Base-by-base conservation (phyloP, 1,284 basidiomycete species). In the Schizophyllum amplum region DNA sequence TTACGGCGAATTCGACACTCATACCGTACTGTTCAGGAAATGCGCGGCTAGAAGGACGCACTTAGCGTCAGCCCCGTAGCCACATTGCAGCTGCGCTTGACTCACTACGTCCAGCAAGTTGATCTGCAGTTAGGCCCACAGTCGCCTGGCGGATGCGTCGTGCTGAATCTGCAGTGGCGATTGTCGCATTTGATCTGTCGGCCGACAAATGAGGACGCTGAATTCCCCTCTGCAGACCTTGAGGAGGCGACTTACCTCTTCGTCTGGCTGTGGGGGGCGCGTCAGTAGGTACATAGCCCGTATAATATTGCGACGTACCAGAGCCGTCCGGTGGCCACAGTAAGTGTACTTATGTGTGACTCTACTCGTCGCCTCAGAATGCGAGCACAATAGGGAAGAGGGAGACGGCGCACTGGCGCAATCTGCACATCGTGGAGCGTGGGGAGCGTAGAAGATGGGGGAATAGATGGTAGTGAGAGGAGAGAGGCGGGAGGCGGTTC, bases 41-140 rank as follows among this genome's bases (percentile, higher is more conserved):
- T 66, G 83, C 81, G 58, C 81, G 84, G 66, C 86, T 89, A 62
- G 9, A 21, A 15, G 21, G 27, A 5, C 22, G 53, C 51, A 57
- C 48, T 53, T 51, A 51, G 50, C 33, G 24, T 60, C 24, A 24
- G 62, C 58, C 56, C 63, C 53, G 60, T 56, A 55, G 50, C 51
- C 26, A 47, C 23, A 52, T 59, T 53, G 21, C 51, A 20, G 48
- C 57, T 47, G 60, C 47, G 46, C 15, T 13, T 42, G 52, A 68
- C 87, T 72, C 69, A 90, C 87, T 86, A 86, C 69, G 87, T 86
- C 83, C 86, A 87, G 66, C 87, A 90, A n/a, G 81, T 82, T 20
- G 68, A 70, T 42, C 67, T 75, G 69, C 87, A 90, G 24, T 73
- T 68, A 23, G 80, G 75, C 22, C 77, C 74, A 64, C 87, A 90